Percentiles rank a stretch among this genome's conserved stretches.
Evolutionary conservation across 2,329 filamentous ascomycete species (phyloP).

Genomic region (Fonsecaea monophora): DNA sequence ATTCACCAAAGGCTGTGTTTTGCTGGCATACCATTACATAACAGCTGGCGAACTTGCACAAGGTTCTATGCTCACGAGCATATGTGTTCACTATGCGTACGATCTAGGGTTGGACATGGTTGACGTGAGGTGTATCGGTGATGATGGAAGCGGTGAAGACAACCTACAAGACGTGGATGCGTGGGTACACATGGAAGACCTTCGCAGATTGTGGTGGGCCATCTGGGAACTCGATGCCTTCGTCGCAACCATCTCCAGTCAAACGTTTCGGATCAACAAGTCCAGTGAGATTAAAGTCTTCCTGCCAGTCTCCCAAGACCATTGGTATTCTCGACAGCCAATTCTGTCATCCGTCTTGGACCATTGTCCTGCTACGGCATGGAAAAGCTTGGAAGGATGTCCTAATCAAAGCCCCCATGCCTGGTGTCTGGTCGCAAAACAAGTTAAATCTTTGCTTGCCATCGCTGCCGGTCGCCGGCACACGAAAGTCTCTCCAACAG

Average conservation of each 20-base stretch:
- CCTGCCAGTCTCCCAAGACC: constrained; percentile 24
- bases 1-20: constrained; percentile 19
- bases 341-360: no score
- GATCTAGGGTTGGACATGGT: constrained; percentile 91
- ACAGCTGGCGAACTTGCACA: constrained; percentile 1
- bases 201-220: constrained; percentile 25
- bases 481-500: no score
- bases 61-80: constrained; percentile 89
- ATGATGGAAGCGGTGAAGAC: not conserved
- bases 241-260: constrained; percentile 23
- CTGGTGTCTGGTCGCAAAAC: no score
- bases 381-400: constrained; percentile 25
- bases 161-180: constrained; percentile 3
- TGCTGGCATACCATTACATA: constrained; percentile 26
- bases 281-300: constrained; percentile 20
- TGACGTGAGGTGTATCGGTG: constrained; percentile 58
- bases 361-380: constrained; percentile 7
- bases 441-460: no score
- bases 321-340: constrained; percentile 13
- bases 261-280: constrained; percentile 22
- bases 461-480: no score
- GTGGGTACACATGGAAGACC: constrained; percentile 25
- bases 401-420: no score
- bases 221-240: constrained; percentile 30
- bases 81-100: constrained; percentile 84